phyloP scores from a whole-genome alignment of 176 grass and related monocot genomes.

The Tillandsia leiboldiana region DNA sequence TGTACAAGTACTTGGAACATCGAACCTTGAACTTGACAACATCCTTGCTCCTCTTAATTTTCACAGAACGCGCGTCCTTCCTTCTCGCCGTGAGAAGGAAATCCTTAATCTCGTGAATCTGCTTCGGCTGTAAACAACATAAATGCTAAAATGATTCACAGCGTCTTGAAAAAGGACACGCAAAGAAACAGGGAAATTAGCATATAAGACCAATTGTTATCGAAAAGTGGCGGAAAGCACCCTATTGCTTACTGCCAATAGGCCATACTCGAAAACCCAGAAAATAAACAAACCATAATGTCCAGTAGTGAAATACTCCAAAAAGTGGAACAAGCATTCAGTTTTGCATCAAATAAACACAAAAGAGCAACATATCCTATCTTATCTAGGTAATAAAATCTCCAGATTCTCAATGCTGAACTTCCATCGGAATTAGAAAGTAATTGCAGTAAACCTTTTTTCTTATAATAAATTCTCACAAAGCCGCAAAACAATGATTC shows the following conservation, averaged over 20 bases:
- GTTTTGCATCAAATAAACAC: no score
- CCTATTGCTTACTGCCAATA: neutral
- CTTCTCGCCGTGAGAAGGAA: slow-evolving; percentile 72
- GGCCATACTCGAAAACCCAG: neutral
- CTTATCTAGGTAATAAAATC: no score
- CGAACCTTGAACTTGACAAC: slow-evolving; percentile 66
- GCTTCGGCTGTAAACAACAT: slow-evolving; percentile 41
- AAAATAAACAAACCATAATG: neutral
- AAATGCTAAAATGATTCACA: neutral
- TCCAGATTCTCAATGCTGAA: no score
- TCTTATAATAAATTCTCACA: no score
- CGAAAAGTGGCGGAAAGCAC: neutral
- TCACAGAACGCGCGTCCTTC: slow-evolving; percentile 70
- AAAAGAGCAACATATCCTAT: no score
- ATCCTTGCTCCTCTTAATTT: slow-evolving; percentile 78
- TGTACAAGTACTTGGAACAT: slow-evolving; percentile 69
- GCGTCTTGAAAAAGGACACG: neutral
- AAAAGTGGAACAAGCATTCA: no score
- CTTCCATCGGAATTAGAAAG: no score
- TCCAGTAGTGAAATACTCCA: no score
- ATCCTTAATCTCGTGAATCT: slow-evolving; percentile 80
- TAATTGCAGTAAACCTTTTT: no score
- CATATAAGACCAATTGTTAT: neutral
- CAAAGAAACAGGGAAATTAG: neutral
- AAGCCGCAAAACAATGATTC: no score